Evolutionary conservation across 106 monocot genomes (phyloP), one percentile per base, ranked within the genome.

Genomic region (Platanthera zijinensis): DNA sequence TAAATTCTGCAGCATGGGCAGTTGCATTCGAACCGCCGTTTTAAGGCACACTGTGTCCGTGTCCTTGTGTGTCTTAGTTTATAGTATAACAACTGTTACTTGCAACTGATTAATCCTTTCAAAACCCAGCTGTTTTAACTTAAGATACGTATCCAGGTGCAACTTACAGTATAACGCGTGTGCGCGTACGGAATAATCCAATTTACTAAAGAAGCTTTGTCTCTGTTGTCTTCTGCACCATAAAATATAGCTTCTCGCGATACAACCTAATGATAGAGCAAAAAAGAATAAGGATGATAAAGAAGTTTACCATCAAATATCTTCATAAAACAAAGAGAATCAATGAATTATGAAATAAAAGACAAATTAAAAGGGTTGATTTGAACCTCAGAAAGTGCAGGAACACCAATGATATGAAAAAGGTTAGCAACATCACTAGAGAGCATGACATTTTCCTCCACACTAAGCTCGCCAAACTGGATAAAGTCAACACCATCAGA

Each of bases 241-340:
- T 97, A 88, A 77, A 85, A 88, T 79, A 93, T 85, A 68, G 91
- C 97, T 84, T 97, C 89, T 72, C 94, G 93, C 19, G 79, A 87
- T 6, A 97, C 77, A 77, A 97, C 67, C 97, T 94, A 80, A 47
- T 22, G 78, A 72, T 14, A 46, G 21, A 76, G 54, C 15, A 80
- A 32, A 52, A 45, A 32, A 32, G 32, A 52, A 72, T 72, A 15
- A 72, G 72, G 50, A 72, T 28, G 66, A 4, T 62, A 73, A 50
- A 51, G 22, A 17, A 51, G 45, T 46, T 49, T 8, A 76, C 7
- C 17, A 76, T 8, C 48, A 61, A 46, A 8, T 19, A 59, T 17
- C 8, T 21, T 5, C 46, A 53, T 18, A 56, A 72, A 13, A 30
- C 21, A 11, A 47, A 48, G n/a, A 70, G 17, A 2, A 72, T 15